These are phyloP conservation scores for Stemphylium vesicarium DNA, from an alignment of 2,329 filamentous ascomycete genomes.

Conservation along the genomic window DNA sequence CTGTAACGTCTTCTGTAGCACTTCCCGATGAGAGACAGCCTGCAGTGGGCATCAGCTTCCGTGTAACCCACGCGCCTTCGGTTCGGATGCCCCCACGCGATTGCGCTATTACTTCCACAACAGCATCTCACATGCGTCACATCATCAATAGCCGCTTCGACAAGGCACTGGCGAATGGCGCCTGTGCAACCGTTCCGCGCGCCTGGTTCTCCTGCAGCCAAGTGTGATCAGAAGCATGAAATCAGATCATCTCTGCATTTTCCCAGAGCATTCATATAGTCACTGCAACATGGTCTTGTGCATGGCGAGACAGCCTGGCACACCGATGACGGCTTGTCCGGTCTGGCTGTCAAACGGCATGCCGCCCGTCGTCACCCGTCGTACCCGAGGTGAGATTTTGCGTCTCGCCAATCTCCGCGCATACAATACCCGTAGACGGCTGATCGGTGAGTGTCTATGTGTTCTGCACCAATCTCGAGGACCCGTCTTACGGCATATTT, in stretches of 20 bases:
- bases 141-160: not conserved
- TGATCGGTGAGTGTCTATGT: conserved; percentile 3
- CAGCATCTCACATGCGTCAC: not conserved
- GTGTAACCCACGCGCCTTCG: not conserved
- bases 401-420: conserved; percentile 6
- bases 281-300: not conserved
- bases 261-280: not conserved
- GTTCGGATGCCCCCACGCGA: conserved; percentile 17
- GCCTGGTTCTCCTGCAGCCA: not conserved
- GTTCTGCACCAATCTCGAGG: not conserved
- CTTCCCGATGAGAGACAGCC: conserved; percentile 8
- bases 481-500: not conserved
- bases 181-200: not conserved
- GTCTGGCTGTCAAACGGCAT: conserved; percentile 16
- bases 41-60: conserved; percentile 7
- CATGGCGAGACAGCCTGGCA: conserved; percentile 13
- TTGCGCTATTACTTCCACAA: not conserved
- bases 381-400: conserved; percentile 7
- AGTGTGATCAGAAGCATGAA: not conserved
- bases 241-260: conserved; percentile 3
- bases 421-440: not conserved
- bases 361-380: conserved; percentile 20
- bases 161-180: not conserved
- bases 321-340: conserved; percentile 21
- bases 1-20: conserved; percentile 2